Percentiles rank a stretch among this genome's conserved stretches.
Conservation (phyloP, 495 filamentous ascomycete species). For the Penicillium fimorum region DNA sequence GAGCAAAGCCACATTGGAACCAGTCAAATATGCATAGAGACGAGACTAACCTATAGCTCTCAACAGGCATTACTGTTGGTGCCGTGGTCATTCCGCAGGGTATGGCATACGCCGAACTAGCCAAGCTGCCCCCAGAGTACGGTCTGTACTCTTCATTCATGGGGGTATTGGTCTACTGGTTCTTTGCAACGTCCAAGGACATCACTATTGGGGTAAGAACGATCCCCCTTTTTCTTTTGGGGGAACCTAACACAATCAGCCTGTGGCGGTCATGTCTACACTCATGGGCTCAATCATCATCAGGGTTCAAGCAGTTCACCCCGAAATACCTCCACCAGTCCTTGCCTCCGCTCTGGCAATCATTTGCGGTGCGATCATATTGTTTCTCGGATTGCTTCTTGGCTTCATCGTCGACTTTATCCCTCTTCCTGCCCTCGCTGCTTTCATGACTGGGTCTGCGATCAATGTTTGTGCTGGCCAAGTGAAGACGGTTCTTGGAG, state of each 20-base stretch:
- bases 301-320: conserved; percentile 51
- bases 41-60: background rate
- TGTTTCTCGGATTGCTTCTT: conserved; percentile 70
- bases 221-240: background rate
- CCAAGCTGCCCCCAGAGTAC: conserved; percentile 69
- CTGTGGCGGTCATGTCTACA: conserved; percentile 91
- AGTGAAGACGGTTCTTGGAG: conserved; percentile 76
- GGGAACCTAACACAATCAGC: conserved; percentile 46
- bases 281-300: conserved; percentile 74
- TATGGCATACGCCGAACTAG: conserved; percentile 91
- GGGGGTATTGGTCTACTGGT: conserved; percentile 92
- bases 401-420: conserved; percentile 96
- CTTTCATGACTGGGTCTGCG: conserved; percentile 97
- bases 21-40: background rate
- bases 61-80: conserved; percentile 70
- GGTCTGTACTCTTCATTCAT: conserved; percentile 95
- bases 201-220: conserved; percentile 91
- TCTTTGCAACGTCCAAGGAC: conserved; percentile 96
- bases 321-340: conserved; percentile 54
- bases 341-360: conserved; percentile 78
- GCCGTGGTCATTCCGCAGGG: conserved; percentile 93
- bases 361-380: conserved; percentile 72
- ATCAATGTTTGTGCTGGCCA: conserved; percentile 85
- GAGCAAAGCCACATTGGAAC: background rate
- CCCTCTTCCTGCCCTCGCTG: conserved; percentile 80